Evolutionary conservation across 164 flowering plant genomes (phyloP).

Genomic region (Chimonanthus salicifolius): DNA sequence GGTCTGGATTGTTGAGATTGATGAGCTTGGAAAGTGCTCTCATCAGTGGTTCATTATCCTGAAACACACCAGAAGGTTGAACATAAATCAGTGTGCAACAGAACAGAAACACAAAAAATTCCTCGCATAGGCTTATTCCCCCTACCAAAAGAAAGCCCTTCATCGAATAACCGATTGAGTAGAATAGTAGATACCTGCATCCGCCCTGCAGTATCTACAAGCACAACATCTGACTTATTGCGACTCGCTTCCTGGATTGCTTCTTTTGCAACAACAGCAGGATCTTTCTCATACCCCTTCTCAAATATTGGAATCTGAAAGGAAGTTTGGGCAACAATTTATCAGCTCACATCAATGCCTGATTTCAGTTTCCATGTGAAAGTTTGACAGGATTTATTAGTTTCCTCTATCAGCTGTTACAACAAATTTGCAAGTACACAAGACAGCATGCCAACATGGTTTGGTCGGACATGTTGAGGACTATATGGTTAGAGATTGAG

Average conservation of each 20-base stretch:
- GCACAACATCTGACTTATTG: slow-evolving; percentile 89
- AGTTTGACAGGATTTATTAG: background rate
- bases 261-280: slow-evolving; percentile 96
- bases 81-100: background rate
- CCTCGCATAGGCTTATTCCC: background rate
- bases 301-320: slow-evolving; percentile 86
- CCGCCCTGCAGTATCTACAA: slow-evolving; percentile 96
- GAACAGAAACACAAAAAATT: background rate
- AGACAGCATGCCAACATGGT: no score
- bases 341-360: slow-evolving; percentile 5
- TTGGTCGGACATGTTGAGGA: no score
- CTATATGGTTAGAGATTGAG: no score
- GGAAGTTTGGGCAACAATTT: slow-evolving; percentile 1
- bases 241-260: slow-evolving; percentile 89
- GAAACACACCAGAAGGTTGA: slow-evolving; percentile 7
- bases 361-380: background rate
- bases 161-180: no score
- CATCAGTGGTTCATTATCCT: slow-evolving; percentile 99
- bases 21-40: slow-evolving; percentile 92
- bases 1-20: slow-evolving; percentile 81
- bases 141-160: background rate
- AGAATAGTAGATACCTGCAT: slow-evolving; percentile 71
- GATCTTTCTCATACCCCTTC: slow-evolving; percentile 98
- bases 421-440: no score
- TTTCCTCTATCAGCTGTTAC: no score